Evolutionary conservation across 2,329 filamentous ascomycete genomes (phyloP), one percentile per base, ranked within the genome.

Genomic region (Zelopaecilomyces penicillatus): DNA sequence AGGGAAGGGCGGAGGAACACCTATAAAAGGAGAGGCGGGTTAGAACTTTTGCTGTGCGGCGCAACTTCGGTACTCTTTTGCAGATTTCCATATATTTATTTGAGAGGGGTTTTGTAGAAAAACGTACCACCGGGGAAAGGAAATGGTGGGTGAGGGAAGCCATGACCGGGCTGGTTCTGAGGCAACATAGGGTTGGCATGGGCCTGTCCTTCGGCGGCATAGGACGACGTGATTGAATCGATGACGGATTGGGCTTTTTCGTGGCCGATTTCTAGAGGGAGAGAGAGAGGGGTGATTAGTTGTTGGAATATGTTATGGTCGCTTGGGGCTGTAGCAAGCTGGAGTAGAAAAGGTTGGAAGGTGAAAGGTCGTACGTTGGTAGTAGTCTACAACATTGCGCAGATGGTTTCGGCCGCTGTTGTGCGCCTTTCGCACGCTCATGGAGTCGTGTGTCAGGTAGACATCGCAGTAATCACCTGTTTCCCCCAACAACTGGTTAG

Each of bases 171-270:
- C 61, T 82, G 82, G 66, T 82, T 82, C 59, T 82, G 78, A 8
- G 74, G 77, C 40, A 91, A 80, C 80, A 93, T 88, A 42, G 86
- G 90, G 65, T 95, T 96, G 50, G 81, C 80, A 59, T 82, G 80
- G 52, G 84, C 82, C 65, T 96, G 89, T 58, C 93, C 93, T 70
- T 95, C 93, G 55, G 88, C 89, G 52, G 87, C 87, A 70, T 98
- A 97, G 34, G 90, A 95, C 37, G 83, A 87, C 36, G 93, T 97
- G 67, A 98, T 98, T 57, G 85, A 91, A 71, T 98, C 93, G 64
- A 98, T 98, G 57, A 98, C 93, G 41, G 86, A 93, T 69, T 98
- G 93, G 48, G 93, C 91, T 71, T 97, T 95, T 70, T 97, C 93
- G 67, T 96, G 91, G 39, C 91, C 93, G 65, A 98, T 97, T 72